phyloP scores from a whole-genome alignment of 1,284 basidiomycete species.

The Malassezia psittaci region DNA sequence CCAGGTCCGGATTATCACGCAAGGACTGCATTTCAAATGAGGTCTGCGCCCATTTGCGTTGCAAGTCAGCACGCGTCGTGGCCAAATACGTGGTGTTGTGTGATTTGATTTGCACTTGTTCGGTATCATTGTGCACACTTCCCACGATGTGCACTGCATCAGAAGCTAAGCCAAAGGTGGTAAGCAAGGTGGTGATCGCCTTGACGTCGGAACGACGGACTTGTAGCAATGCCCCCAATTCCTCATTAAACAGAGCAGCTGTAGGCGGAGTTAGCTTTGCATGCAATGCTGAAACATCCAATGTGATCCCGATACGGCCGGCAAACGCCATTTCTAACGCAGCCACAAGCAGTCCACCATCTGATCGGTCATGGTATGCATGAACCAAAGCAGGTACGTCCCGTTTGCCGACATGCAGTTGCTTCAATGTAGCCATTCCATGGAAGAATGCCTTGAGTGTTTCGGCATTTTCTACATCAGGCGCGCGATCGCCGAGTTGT shows the following conservation, averaged over 20 bases:
- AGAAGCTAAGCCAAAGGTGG: slow-evolving; percentile 62
- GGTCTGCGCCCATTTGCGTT: slow-evolving; percentile 84
- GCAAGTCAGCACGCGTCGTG: slow-evolving; percentile 58
- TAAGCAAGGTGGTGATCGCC: slow-evolving; percentile 59
- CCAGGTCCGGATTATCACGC: slow-evolving; percentile 70
- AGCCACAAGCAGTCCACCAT: slow-evolving; percentile 86
- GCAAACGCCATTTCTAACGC: slow-evolving; percentile 95
- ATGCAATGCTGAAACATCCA: slow-evolving; percentile 57
- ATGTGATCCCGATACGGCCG: slow-evolving; percentile 65
- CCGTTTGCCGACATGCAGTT: slow-evolving; percentile 40
- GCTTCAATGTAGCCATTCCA: slow-evolving; percentile 62
- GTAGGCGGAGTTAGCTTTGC: slow-evolving; percentile 49
- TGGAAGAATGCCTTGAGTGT: slow-evolving; percentile 71
- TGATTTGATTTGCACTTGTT: slow-evolving; percentile 53
- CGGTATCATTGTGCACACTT: slow-evolving; percentile 48
- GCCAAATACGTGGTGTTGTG: slow-evolving; percentile 20
- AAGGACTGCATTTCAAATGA: slow-evolving; percentile 81
- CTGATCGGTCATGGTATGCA: slow-evolving; percentile 95
- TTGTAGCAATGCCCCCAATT: slow-evolving; percentile 86
- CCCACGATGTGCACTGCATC: slow-evolving; percentile 67
- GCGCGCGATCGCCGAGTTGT: slow-evolving; percentile 73
- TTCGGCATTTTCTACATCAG: slow-evolving; percentile 72
- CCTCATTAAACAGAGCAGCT: slow-evolving; percentile 82
- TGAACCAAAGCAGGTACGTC: slow-evolving; percentile 61
- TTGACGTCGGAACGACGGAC: slow-evolving; percentile 59